phyloP scores from a whole-genome alignment of 352 stramenopile species.

The Phytophthora rubi region DNA sequence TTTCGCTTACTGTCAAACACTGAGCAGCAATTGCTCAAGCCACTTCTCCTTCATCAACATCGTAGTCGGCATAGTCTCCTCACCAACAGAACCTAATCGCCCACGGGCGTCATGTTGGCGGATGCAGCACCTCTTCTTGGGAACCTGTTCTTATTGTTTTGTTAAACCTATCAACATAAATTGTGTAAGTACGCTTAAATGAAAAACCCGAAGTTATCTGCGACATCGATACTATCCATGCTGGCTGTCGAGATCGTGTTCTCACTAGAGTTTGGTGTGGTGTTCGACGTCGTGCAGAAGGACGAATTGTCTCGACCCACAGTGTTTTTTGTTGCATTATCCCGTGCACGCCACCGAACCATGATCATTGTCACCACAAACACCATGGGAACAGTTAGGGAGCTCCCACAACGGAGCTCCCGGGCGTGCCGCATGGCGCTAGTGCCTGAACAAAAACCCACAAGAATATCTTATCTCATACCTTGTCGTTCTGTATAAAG shows the following conservation, averaged over 20 bases:
- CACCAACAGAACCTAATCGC: background rate
- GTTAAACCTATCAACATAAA: background rate
- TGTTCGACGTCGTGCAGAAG: background rate
- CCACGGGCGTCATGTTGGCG: background rate
- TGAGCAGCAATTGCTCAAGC: background rate
- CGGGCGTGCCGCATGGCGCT: no score
- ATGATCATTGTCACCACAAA: constrained; percentile 17
- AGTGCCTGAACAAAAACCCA: no score
- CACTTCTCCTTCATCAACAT: background rate
- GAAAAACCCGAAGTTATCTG: background rate
- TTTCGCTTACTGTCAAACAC: background rate
- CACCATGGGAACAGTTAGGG: no score
- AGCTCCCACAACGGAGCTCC: no score
- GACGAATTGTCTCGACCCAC: constrained; percentile 10
- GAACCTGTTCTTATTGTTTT: background rate
- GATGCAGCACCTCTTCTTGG: background rate
- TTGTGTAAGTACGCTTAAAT: background rate
- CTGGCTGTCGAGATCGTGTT: constrained; percentile 18
- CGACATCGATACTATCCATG: constrained; percentile 5
- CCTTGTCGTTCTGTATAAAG: no score
- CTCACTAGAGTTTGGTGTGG: constrained; percentile 4
- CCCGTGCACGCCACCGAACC: constrained; percentile 14
- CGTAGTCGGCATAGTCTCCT: background rate
- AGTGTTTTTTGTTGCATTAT: background rate
- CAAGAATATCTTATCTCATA: no score